Evolutionary conservation across 495 filamentous ascomycete species (phyloP), one percentile per base, ranked within the genome.

Genomic region (Tuber aestivum): DNA sequence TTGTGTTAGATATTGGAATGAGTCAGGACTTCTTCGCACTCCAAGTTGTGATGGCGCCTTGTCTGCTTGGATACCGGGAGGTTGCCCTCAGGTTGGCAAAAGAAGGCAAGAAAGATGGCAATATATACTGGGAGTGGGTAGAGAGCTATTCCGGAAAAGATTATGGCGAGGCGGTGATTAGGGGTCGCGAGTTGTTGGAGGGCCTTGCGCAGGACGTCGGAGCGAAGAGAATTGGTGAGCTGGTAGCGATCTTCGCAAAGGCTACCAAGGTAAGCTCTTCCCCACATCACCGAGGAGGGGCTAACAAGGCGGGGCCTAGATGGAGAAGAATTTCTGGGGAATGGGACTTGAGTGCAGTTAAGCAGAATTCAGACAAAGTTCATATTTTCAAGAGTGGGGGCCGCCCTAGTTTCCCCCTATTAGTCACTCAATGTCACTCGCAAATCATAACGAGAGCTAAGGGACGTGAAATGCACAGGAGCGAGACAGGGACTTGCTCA

Each of bases 81-180:
- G 92, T 95, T 79, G 94, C 90, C 12, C 85, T 86, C 71, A 87
- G 91, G 73, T 86, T 97, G 1, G 32, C 27, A 41, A 85, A 90
- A 77, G 84, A 85, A 18, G 87, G 91, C 73, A 82, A 86, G 21
- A 88, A 89, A 72, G 86, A 91, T 69, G 90, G 88, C 2, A 97
- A 96, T 83, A 85, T 84, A n/a, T 97, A 94, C 85, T 94, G 91
- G 90, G 88, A 91, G 71, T 97, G 94, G 94, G 92, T 97, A 70
- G 84, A 93, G 83, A 95, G 92, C 76, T 97, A 97, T 84, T 89
- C 91, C 20, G 90, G 89, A 8, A 90, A 92, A 23, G 92, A 95
- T 82, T 97, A 94, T 78, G 83, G 85, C 6, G 86, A 90, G 70
- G 91, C 92, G 14, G 90, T 95, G 50, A 85, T 84, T 74, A 85